phyloP scores from a whole-genome alignment of 1,284 basidiomycete genomes.

The Cryptococcus hybrid region DNA sequence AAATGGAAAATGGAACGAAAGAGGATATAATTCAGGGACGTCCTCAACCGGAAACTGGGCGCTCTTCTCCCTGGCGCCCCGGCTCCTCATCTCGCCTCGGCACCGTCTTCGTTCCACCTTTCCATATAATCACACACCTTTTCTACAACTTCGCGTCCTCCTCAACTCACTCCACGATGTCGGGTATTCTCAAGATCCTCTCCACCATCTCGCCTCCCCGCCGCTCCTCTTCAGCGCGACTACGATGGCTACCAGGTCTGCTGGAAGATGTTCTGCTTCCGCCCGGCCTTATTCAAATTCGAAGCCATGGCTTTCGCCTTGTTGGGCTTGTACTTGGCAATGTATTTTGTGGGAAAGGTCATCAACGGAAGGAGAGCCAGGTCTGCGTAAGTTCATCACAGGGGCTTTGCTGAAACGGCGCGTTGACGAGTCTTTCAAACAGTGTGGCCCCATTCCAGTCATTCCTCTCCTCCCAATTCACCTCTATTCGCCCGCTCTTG shows the following conservation, averaged over 20 bases:
- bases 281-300: slow-evolving; percentile 72
- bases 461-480: slow-evolving; percentile 32
- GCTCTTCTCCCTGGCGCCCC: too few relatives aligned
- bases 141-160: too few relatives aligned
- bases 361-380: slow-evolving; percentile 37
- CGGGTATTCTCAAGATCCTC: slow-evolving; percentile 49
- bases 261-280: slow-evolving; percentile 73
- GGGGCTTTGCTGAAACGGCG: neutral
- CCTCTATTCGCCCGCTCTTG: slow-evolving; percentile 24
- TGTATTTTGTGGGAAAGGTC: slow-evolving; percentile 37
- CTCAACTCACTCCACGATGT: slow-evolving; percentile 28
- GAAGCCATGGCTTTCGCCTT: slow-evolving; percentile 61
- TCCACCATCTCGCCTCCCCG: slow-evolving; percentile 56
- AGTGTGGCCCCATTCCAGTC: slow-evolving; percentile 26
- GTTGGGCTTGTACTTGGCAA: slow-evolving; percentile 50
- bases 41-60: too few relatives aligned
- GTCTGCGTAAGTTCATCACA: slow-evolving; percentile 48
- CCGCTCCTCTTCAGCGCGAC: slow-evolving; percentile 42
- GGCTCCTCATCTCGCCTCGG: too few relatives aligned
- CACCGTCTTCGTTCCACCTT: too few relatives aligned
- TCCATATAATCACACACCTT: too few relatives aligned
- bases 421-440: neutral
- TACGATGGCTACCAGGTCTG: slow-evolving; percentile 65
- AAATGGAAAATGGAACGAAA: too few relatives aligned
- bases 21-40: too few relatives aligned